Evolutionary conservation across 345 rosid species (phyloP).

Genomic region (Citrus cavaleriei): DNA sequence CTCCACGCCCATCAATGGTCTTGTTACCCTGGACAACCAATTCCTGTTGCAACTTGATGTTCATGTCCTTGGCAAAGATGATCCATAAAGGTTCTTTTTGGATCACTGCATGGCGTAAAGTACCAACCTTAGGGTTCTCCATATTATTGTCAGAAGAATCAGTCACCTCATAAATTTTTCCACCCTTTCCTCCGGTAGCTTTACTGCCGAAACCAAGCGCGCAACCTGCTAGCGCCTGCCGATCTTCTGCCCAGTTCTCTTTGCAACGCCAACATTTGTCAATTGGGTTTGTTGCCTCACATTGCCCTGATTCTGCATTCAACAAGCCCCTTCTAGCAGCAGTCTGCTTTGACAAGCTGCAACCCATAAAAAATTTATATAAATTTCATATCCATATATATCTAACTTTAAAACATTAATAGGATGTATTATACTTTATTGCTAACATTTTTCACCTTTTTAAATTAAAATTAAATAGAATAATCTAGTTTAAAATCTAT

Average conservation of each 20-base stretch:
- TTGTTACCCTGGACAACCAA: conserved; percentile 53
- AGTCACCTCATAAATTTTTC: conserved; percentile 55
- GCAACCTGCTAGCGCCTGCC: conserved; percentile 57
- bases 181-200: conserved; percentile 62
- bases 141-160: conserved; percentile 47
- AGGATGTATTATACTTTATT: too few relatives aligned
- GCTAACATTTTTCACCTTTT: too few relatives aligned
- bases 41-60: conserved; percentile 44
- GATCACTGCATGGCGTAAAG: conserved; percentile 72
- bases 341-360: conserved; percentile 10
- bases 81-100: conserved; percentile 78
- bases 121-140: conserved; percentile 60
- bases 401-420: too few relatives aligned
- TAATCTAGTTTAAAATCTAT: too few relatives aligned
- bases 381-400: too few relatives aligned
- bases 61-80: conserved; percentile 56
- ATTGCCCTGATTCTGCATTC: background rate
- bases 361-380: background rate
- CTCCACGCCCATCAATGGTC: conserved; percentile 85
- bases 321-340: conserved; percentile 19
- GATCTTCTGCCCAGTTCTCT: conserved; percentile 40
- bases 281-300: conserved; percentile 44
- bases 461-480: too few relatives aligned
- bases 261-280: conserved; percentile 70
- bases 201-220: conserved; percentile 66